A percentile compares a stretch with the other conserved stretches of the same genome.
These are phyloP conservation scores for Morella rubra DNA, from an alignment of 306 rosid genomes.

Conservation along the genomic window DNA sequence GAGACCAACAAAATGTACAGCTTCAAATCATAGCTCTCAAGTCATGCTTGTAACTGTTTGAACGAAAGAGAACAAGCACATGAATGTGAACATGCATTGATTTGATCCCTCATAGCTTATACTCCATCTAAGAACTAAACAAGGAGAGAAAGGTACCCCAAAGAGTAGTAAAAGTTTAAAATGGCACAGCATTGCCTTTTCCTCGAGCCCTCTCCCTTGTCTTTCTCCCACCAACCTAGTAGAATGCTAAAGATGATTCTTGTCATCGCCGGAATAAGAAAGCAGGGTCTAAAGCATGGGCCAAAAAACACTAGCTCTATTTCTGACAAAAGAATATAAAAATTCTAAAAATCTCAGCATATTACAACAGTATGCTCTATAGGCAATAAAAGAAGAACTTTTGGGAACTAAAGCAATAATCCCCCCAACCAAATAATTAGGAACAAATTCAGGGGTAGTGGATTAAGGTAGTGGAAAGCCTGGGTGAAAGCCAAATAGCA, in stretches of 20 bases:
- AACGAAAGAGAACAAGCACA: no score
- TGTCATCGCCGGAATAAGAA: neutral
- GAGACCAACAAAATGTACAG: no score
- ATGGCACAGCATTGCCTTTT: no score
- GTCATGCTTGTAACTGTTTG: no score
- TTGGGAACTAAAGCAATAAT: neutral
- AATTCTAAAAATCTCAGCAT: constrained; percentile 7
- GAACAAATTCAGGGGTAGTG: neutral
- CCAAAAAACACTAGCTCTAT: neutral
- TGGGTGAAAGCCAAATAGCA: constrained; percentile 12
- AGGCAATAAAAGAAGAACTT: neutral
- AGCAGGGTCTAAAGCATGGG: neutral
- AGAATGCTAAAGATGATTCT: neutral
- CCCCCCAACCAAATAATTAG: constrained; percentile 2
- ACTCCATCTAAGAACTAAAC: no score
- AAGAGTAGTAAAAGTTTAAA: no score
- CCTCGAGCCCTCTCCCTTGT: no score
- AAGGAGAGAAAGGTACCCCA: no score
- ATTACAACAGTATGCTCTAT: constrained; percentile 14
- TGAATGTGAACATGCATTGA: no score
- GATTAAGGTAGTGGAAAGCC: constrained; percentile 26
- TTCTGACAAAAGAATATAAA: constrained; percentile 30
- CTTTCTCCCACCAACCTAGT: no score
- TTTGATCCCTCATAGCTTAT: no score
- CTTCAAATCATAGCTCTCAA: no score